Base-by-base conservation (phyloP, 768 basidiomycete species). In the Tricholoma terreum region DNA sequence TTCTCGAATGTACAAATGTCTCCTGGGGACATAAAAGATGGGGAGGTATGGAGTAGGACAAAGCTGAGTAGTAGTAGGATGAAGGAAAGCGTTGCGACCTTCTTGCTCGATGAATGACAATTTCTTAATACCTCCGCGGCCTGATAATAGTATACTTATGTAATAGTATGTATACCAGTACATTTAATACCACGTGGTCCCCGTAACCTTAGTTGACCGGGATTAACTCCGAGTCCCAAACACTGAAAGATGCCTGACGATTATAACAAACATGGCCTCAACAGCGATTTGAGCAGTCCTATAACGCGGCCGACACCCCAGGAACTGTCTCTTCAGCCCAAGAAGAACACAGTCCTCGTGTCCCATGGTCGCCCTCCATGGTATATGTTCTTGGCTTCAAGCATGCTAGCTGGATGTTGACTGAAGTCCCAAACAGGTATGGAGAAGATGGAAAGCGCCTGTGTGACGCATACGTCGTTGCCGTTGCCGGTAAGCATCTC, bases 311-410 rank as follows among this genome's bases (percentile, higher is more conserved):
- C 54, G 42, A 27, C 60, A 36, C 50, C 54, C 22, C 46, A 56
- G 35, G 61, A 66, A 57, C 66, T 71, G 15, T 69, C 73, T 53
- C 56, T 79, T 34, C 75, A 80, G 54, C 69, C 79, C 55, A 75
- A 79, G 69, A 86, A 92, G 75, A 94, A 93, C 65, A 89, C 84
- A 2, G 76, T 94, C 22, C 74, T 94, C 34, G 88, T 86, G 49
- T 90, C 89, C 33, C 92, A 94, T 72, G 92, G 92, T 50, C 81
- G 92, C 48, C 89, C 89, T 49, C 90, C 92, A 64, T 93, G 91
- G 91, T 92, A 65, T 14, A 17, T 22, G 4, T 4, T 24, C 27
- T 52, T 56, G 30, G 35, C 49, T 30, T 38, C 3, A 27, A 27
- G 24, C 8, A 48, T 21, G 21, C 21, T 55, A 22, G 46, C 21